These are phyloP conservation scores for Hyphopichia pseudoburtonii DNA, from an alignment of 1,139 yeast species.

Conservation along the genomic window DNA sequence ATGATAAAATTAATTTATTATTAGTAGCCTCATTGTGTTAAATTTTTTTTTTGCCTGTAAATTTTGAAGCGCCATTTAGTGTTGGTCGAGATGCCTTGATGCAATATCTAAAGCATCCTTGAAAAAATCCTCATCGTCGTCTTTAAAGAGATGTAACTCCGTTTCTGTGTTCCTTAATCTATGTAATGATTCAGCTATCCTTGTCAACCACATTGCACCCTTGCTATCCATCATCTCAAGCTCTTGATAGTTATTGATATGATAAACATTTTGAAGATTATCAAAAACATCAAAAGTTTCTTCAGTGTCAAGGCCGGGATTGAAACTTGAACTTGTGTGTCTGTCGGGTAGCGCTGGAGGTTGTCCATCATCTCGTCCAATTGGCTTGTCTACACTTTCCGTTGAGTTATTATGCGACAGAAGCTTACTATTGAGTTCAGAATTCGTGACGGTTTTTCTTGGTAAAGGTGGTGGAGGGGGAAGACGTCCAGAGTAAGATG, in stretches of 20 bases:
- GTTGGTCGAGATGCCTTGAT: background rate
- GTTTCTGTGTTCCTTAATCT: constrained; percentile 41
- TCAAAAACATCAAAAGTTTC: constrained; percentile 11
- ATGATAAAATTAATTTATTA: background rate
- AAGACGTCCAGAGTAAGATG: background rate
- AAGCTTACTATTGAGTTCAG: constrained; percentile 4
- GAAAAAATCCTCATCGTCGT: constrained; percentile 36
- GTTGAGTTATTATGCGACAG: constrained; percentile 9
- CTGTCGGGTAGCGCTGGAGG: constrained; percentile 9
- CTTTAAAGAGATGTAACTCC: constrained; percentile 36
- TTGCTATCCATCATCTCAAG: constrained; percentile 43
- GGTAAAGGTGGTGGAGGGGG: constrained; percentile 17
- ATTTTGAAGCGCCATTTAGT: background rate
- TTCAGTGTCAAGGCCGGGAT: background rate
- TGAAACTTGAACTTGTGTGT: constrained; percentile 3
- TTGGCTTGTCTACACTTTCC: constrained; percentile 7
- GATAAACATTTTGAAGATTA: constrained; percentile 22
- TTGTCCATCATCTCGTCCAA: background rate
- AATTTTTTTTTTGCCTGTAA: background rate
- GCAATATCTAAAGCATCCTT: constrained; percentile 8
- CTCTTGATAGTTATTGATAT: constrained; percentile 31
- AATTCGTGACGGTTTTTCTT: constrained; percentile 13
- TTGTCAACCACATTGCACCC: constrained; percentile 51
- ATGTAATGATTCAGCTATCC: constrained; percentile 37
- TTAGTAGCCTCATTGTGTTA: background rate